A percentile compares a stretch with the other conserved stretches of the same genome.
Conservation (phyloP, 495 filamentous ascomycete species). For the Ascodesmis nigricans region DNA sequence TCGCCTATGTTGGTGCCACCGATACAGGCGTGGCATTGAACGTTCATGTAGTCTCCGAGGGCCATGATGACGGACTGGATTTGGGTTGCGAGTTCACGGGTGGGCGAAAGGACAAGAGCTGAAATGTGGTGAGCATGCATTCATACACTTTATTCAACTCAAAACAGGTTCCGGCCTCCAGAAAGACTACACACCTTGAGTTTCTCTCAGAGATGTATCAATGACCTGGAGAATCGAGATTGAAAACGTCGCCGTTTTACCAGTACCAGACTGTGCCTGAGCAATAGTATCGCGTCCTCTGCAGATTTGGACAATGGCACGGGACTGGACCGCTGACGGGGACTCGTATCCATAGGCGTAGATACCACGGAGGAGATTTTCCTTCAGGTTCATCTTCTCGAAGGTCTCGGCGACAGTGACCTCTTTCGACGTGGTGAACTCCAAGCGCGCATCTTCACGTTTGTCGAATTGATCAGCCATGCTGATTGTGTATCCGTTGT, state of each 20-base stretch:
- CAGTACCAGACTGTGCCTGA: conserved; percentile 97
- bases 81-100: conserved; percentile 90
- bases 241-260: conserved; percentile 97
- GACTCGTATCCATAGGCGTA: conserved; percentile 98
- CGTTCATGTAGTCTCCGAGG: conserved; percentile 97
- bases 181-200: conserved; percentile 32
- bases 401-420: conserved; percentile 61
- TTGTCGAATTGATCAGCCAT: conserved; percentile 95
- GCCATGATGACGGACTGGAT: conserved; percentile 97
- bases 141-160: too few relatives aligned
- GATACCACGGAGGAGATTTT: conserved; percentile 87
- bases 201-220: conserved; percentile 62
- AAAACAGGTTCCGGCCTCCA: too few relatives aligned
- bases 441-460: conserved; percentile 85
- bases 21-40: conserved; percentile 97
- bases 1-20: conserved; percentile 93
- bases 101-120: conserved; percentile 91
- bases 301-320: conserved; percentile 96
- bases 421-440: conserved; percentile 95
- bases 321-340: conserved; percentile 87
- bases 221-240: conserved; percentile 93
- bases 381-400: conserved; percentile 71
- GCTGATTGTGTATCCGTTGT: conserved; percentile 3
- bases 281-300: conserved; percentile 97
- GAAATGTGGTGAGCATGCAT: neutral